Conservation (phyloP, 352 stramenopile genomes). For the Aphanomyces astaci region DNA sequence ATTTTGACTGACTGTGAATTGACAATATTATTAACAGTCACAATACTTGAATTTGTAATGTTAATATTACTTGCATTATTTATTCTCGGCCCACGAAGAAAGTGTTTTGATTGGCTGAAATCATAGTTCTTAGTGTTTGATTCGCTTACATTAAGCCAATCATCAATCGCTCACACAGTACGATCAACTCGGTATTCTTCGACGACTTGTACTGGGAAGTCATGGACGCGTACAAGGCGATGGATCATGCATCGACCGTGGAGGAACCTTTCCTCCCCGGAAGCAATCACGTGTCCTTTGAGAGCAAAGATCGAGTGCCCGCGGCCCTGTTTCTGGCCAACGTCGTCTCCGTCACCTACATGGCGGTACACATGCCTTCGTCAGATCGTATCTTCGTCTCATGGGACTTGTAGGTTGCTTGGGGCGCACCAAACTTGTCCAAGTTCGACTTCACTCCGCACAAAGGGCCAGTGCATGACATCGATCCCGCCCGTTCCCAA, state of each 20-base stretch:
- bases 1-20: too few relatives aligned
- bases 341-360: conserved; percentile 38
- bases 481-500: conserved; percentile 48
- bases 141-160: neutral
- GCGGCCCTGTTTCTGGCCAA: conserved; percentile 57
- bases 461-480: conserved; percentile 17
- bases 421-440: conserved; percentile 62
- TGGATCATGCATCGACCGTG: neutral
- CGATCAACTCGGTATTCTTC: too few relatives aligned
- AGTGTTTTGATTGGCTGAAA: neutral
- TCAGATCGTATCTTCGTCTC: conserved; percentile 12
- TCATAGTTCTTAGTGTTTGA: neutral
- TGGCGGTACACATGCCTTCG: conserved; percentile 40
- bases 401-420: conserved; percentile 40
- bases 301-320: conserved; percentile 61
- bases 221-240: conserved; percentile 15
- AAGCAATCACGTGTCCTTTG: conserved; percentile 22
- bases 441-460: conserved; percentile 78
- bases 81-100: too few relatives aligned
- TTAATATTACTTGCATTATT: too few relatives aligned
- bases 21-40: too few relatives aligned
- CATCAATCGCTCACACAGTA: too few relatives aligned
- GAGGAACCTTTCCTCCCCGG: conserved; percentile 15
- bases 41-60: too few relatives aligned
- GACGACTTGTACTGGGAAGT: neutral